Conservation (phyloP, 257 asterid genomes). For the Solanum habrochaites region DNA sequence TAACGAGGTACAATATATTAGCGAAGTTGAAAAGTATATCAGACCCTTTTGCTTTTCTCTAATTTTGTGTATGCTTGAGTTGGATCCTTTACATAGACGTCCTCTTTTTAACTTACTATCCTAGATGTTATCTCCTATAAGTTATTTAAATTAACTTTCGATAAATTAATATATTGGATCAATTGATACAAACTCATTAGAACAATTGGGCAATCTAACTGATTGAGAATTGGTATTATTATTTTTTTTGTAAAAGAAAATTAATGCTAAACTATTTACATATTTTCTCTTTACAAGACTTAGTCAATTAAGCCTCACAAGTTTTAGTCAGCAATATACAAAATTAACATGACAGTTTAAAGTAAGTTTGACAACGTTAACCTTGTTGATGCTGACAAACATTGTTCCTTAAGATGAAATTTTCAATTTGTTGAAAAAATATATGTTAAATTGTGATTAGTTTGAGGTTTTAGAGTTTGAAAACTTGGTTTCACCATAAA, state of each 20-base stretch:
- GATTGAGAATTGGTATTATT: not conserved
- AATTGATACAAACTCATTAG: not conserved
- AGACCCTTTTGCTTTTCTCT: not conserved
- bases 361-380: not conserved
- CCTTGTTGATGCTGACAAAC: not conserved
- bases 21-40: accelerated
- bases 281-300: not conserved
- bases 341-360: not conserved
- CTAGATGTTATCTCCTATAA: not conserved
- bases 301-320: not conserved
- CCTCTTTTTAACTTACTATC: not conserved
- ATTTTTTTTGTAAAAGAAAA: accelerated
- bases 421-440: not conserved
- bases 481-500: not conserved
- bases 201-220: not conserved
- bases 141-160: not conserved
- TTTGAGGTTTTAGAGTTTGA: not conserved
- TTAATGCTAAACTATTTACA: not conserved
- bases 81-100: not conserved
- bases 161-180: not conserved
- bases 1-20: too few species aligned
- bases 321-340: not conserved
- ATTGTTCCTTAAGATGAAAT: not conserved
- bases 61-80: not conserved
- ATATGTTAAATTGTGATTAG: not conserved